phyloP scores from a whole-genome alignment of 202 grass and related monocot genomes.

The Thinopyrum obtusiflorum region DNA sequence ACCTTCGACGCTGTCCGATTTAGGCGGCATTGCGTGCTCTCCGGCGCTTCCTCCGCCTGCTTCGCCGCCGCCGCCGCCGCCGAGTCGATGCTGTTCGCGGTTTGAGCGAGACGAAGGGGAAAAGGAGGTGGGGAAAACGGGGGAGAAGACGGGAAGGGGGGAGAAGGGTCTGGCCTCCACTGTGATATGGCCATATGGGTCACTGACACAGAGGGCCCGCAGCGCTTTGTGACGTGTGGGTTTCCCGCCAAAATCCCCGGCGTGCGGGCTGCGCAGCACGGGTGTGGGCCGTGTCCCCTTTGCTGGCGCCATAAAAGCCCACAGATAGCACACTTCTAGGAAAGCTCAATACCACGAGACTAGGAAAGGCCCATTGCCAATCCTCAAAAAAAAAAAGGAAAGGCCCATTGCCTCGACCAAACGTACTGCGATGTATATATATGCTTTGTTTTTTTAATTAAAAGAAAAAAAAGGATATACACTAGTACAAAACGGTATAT shows the following conservation, averaged over 20 bases:
- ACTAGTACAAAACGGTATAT: too few species aligned
- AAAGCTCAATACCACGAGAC: background rate
- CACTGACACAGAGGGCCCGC: background rate
- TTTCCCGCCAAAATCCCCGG: conserved; percentile 25
- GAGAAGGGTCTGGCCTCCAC: background rate
- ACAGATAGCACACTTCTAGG: too few species aligned
- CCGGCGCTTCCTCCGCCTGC: background rate
- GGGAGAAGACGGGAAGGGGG: background rate
- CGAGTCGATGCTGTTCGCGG: background rate
- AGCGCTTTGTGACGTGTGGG: background rate
- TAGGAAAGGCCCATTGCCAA: too few species aligned
- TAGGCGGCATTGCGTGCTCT: conserved; percentile 62
- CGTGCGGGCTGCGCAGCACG: too few species aligned
- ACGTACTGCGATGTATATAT: too few species aligned
- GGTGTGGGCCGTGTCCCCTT: background rate
- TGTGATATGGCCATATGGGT: background rate
- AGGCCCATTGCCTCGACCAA: too few species aligned
- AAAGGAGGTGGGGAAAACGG: background rate
- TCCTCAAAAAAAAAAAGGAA: too few species aligned
- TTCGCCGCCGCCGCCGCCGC: background rate
- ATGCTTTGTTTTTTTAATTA: too few species aligned
- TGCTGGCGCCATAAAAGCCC: background rate
- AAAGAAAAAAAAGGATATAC: too few species aligned
- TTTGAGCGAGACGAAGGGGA: background rate
- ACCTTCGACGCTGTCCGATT: conserved; percentile 86